Percentiles rank a stretch among this genome's conserved stretches.
These are phyloP conservation scores for Calocybe indica DNA, from an alignment of 768 basidiomycete genomes.

Conservation along the genomic window DNA sequence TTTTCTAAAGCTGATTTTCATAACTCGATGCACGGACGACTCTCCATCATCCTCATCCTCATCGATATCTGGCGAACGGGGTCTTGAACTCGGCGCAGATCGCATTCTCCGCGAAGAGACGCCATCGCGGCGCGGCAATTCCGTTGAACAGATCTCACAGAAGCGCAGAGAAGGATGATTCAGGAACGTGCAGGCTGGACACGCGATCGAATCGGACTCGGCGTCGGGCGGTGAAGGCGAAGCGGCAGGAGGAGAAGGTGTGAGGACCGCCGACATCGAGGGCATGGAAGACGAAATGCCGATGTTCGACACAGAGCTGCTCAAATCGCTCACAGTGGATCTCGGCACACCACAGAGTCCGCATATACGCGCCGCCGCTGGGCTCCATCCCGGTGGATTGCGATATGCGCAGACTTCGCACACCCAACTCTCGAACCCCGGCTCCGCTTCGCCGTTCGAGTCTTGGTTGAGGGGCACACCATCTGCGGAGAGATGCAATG, in stretches of 20 bases:
- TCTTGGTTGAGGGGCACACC: slow-evolving; percentile 16
- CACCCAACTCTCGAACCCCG: slow-evolving; percentile 60
- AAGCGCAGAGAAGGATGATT: slow-evolving; percentile 68
- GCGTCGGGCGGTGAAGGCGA: slow-evolving; percentile 26
- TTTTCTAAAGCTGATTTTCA: slow-evolving; percentile 87
- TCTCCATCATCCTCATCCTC: slow-evolving; percentile 29
- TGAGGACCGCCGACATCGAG: slow-evolving; percentile 26
- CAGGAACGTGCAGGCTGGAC: slow-evolving; percentile 87
- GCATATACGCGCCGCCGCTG: slow-evolving; percentile 64
- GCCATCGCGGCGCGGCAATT: slow-evolving; percentile 36
- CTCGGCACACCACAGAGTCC: slow-evolving; percentile 79
- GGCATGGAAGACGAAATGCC: slow-evolving; percentile 34
- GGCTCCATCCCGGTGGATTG: slow-evolving; percentile 74
- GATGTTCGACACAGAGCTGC: slow-evolving; percentile 16
- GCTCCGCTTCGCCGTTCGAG: slow-evolving; percentile 18
- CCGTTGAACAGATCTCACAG: slow-evolving; percentile 86
- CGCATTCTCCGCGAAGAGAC: slow-evolving; percentile 28
- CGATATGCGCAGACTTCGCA: slow-evolving; percentile 86
- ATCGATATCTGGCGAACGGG: slow-evolving; percentile 37
- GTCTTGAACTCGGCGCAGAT: slow-evolving; percentile 64
- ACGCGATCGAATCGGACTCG: slow-evolving; percentile 43
- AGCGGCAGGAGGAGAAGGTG: slow-evolving; percentile 29
- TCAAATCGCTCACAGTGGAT: slow-evolving; percentile 21
- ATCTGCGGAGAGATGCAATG: slow-evolving; percentile 51
- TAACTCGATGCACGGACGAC: slow-evolving; percentile 34